phyloP scores from a whole-genome alignment of 108 stramenopile species.

The Parmales sp. region DNA sequence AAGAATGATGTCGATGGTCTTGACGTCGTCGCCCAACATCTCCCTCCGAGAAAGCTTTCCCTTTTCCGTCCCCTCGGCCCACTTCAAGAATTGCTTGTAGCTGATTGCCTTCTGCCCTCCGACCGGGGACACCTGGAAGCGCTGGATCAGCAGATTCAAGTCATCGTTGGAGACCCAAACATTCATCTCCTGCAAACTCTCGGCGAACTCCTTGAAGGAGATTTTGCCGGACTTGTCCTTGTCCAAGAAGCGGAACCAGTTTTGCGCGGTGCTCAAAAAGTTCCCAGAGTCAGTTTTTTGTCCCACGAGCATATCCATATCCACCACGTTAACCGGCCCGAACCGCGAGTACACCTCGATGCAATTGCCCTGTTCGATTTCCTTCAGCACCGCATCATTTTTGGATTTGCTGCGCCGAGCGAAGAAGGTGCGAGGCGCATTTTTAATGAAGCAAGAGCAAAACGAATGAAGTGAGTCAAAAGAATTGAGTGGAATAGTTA shows the following conservation, averaged over 20 bases:
- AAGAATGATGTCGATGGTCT: too few species aligned
- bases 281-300: not conserved
- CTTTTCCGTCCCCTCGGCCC: not conserved
- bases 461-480: not conserved
- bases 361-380: not conserved
- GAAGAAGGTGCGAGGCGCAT: not conserved
- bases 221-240: slow-evolving; percentile 10
- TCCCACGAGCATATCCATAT: not conserved
- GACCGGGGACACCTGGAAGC: not conserved
- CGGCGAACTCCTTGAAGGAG: slow-evolving; percentile 13
- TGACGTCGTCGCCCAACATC: not conserved
- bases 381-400: not conserved
- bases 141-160: slow-evolving; percentile 11
- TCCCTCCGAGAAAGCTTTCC: not conserved
- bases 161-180: slow-evolving; percentile 13
- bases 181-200: slow-evolving; percentile 1
- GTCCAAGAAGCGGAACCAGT: slow-evolving; percentile 16
- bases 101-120: slow-evolving; percentile 1
- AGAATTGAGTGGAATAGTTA: too few species aligned
- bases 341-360: not conserved
- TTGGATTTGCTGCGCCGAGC: not conserved
- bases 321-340: not conserved
- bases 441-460: not conserved
- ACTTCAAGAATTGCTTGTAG: slow-evolving; percentile 18
- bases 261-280: not conserved